These are phyloP conservation scores for Pyrus hybrid DNA, from an alignment of 331 rosid genomes.

Conservation along the genomic window DNA sequence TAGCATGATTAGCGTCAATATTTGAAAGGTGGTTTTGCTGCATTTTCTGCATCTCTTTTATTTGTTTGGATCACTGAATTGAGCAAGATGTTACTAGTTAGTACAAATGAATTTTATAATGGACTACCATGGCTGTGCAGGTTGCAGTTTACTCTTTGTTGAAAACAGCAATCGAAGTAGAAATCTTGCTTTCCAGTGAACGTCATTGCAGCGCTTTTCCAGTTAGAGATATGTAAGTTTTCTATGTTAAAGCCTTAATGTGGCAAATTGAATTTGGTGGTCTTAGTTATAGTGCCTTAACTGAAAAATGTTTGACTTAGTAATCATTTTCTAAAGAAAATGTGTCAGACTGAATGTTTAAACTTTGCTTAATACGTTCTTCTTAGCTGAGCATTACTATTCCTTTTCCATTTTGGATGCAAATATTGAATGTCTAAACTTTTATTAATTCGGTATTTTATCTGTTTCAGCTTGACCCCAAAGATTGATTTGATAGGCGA, in stretches of 20 bases:
- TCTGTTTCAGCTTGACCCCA: constrained; percentile 48
- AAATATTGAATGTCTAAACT: constrained; percentile 7
- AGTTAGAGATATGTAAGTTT: constrained; percentile 54
- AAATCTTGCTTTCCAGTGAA: constrained; percentile 55
- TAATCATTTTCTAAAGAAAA: not conserved
- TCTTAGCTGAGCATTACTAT: not conserved
- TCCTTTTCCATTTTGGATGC: not conserved
- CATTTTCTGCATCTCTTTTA: not conserved
- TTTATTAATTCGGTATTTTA: constrained; percentile 4
- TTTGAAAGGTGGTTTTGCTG: not conserved
- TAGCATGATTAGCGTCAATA: not conserved
- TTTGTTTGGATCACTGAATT: not conserved
- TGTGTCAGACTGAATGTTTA: not conserved
- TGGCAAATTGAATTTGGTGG: not conserved
- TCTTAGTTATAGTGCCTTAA: not conserved
- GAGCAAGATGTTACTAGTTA: not conserved
- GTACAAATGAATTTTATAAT: constrained; percentile 1
- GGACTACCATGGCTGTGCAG: constrained; percentile 21
- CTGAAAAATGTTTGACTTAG: not conserved
- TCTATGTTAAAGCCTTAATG: not conserved
- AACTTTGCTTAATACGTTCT: constrained; percentile 9
- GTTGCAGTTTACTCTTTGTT: constrained; percentile 54
- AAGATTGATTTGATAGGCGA: constrained; percentile 31
- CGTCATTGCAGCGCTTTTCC: constrained; percentile 36
- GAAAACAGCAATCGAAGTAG: constrained; percentile 57